Base-by-base conservation (phyloP, 2,329 filamentous ascomycete species). In the Phialemoniopsis sp. region DNA sequence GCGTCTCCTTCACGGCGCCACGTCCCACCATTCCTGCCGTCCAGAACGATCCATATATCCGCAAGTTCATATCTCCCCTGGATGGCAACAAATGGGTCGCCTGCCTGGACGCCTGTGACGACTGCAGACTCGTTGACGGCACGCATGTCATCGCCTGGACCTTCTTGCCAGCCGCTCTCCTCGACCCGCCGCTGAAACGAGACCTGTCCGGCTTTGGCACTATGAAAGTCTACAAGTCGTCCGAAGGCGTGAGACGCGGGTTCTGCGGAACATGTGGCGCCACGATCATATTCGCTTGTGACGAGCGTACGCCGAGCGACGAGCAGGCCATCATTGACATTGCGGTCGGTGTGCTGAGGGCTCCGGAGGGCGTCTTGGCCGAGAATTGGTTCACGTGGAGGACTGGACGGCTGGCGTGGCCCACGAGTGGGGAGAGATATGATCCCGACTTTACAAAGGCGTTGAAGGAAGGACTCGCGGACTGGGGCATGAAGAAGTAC, bases 251-350 rank as follows among this genome's bases (percentile, higher is more conserved):
- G n/a, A 40, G 57, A 17, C 59, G 68, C 13, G 62, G 59, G 1
- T 74, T 74, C 45, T 75, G 71, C 42, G 60, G 65, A 3, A 52
- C 46, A 3, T 75, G 71, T 36, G 68, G 70, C 3, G 69, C 71
- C 3, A 71, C 64, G 0, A 53, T 67, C 12, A 65, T 72, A 36
- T 66, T 51, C 35, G 50, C 53, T 4, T 44, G 45, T 17, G 54
- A 55, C 4, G 42, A 48, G 1, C 49, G 60, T 29, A 53, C 47
- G 5, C 53, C 55, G 8, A 46, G 46, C 3, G 57, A 55, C n/a
- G 47, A 56, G 17, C 50, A 55, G 40, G 53, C 58, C 31, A 46
- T 73, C 9, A 54, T 70, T 2, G 64, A 70, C 34, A 40, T 74
- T 3, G 62, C 69, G 1, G 59, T 62, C 2, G 70, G 70, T 2